Evolutionary conservation across 352 stramenopile genomes (phyloP).

Genomic region (Porosira glacialis): DNA sequence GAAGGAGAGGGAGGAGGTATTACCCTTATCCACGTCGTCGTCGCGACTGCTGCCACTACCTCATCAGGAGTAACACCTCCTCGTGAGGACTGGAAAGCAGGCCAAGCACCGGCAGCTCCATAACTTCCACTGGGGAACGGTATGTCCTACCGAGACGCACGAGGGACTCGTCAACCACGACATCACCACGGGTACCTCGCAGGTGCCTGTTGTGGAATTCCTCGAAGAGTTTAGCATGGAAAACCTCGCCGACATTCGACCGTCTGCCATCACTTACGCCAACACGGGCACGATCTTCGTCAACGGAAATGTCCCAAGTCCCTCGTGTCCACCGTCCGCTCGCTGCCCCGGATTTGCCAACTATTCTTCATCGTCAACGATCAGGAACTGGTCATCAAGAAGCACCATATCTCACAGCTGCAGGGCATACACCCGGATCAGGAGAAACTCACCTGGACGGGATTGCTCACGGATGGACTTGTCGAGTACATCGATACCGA

Average conservation of each 20-base stretch:
- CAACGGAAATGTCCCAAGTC: conserved; percentile 97
- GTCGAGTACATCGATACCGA: conserved; percentile 98
- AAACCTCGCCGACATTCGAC: conserved; percentile 91
- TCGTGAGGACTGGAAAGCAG: conserved; percentile 98
- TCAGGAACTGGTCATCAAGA: conserved; percentile 93
- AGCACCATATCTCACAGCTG: conserved; percentile 95
- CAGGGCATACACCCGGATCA: conserved; percentile 71
- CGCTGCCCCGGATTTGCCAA: conserved; percentile 93
- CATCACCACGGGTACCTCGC: conserved; percentile 88
- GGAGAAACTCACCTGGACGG: conserved; percentile 77
- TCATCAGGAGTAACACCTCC: conserved; percentile 96
- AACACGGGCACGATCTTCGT: conserved; percentile 99
- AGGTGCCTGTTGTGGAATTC: conserved; percentile 96
- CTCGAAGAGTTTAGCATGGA: conserved; percentile 98
- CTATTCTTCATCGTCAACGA: conserved; percentile 98
- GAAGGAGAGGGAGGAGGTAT: too few species aligned
- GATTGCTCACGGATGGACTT: conserved; percentile 89
- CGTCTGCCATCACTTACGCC: conserved; percentile 91
- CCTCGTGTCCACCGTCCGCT: conserved; percentile 90
- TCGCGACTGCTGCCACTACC: conserved; percentile 98
- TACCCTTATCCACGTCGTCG: too few species aligned
- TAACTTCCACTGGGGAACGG: conserved; percentile 99
- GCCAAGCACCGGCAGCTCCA: conserved; percentile 98
- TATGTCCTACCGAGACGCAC: conserved; percentile 94
- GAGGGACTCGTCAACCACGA: conserved; percentile 92